Base-by-base conservation (phyloP, 2,329 filamentous ascomycete genomes). In the Drechmeria coniospora region DNA sequence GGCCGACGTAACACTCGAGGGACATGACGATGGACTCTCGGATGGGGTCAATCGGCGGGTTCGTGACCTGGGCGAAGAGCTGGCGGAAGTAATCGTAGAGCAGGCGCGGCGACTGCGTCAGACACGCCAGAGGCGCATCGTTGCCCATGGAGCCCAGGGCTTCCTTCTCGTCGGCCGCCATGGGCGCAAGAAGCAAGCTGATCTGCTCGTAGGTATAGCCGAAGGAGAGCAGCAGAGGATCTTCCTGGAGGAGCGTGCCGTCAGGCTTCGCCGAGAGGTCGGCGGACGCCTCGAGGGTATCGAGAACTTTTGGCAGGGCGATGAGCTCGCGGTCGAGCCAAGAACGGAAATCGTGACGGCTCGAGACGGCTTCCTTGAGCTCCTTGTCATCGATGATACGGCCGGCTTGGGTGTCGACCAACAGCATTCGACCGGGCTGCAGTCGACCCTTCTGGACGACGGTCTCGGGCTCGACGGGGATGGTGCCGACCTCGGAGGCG, bases 11-110 rank as follows among this genome's bases (percentile, higher is more conserved):
- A 45, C 87, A 92, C 50, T 93, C 86, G 22, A 95, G 61, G 31
- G 87, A 94, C 87, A 95, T 95, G 54, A 95, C 87, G 45, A 94
- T 90, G 16, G 86, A 87, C 65, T 95, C 87, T 54, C 87, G 72
- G 43, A 95, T 95, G 18, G 87, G 87, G 48, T 95, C 87, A 47
- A 95, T 95, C 10, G 87, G 87, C 41, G 87, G 87, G 56, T 95
- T 95, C 36, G 87, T 95, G 51, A 95, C 87, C 59, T 95, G 87
- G 8, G 87, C 87, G 53, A 95, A 95, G 23, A 95, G 75, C 61
- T 95, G 82, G 36, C 87, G 76, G 76, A 95, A 95, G 60, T 95
- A 95, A 54, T 94, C 87, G 53, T 81, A 92, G 13, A 94, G 69
- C 29, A 93, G 65, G 41, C 86, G 80, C 41, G 87, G 84, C 36